Conservation (phyloP, 345 rosid species). For the Orychophragmus violaceus region DNA sequence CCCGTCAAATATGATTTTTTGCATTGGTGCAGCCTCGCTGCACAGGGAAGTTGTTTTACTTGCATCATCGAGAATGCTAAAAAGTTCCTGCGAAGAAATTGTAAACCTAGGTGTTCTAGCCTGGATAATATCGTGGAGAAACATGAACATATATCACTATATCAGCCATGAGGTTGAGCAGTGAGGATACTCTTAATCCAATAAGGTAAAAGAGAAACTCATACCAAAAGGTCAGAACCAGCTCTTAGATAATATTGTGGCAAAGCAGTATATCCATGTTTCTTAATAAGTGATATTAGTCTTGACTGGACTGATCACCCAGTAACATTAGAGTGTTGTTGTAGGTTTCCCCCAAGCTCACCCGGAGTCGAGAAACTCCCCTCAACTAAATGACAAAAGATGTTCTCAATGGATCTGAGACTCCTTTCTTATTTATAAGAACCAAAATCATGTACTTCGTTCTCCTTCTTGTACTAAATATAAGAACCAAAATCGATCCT, state of each 20-base stretch:
- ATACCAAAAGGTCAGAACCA: slow-evolving; percentile 83
- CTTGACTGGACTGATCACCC: slow-evolving; percentile 61
- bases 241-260: slow-evolving; percentile 71
- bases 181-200: not conserved
- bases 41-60: slow-evolving; percentile 83
- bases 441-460: no score
- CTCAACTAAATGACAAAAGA: no score
- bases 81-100: slow-evolving; percentile 66
- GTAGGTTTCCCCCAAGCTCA: no score
- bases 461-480: no score
- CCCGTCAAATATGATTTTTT: slow-evolving; percentile 84
- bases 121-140: slow-evolving; percentile 74
- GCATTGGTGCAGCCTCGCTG: slow-evolving; percentile 64
- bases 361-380: no score
- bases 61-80: slow-evolving; percentile 85
- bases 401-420: no score
- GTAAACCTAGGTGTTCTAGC: slow-evolving; percentile 61
- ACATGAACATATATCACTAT: slow-evolving; percentile 12
- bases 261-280: slow-evolving; percentile 56
- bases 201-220: slow-evolving; percentile 12
- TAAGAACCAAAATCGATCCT: no score
- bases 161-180: slow-evolving; percentile 13
- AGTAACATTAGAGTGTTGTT: no score
- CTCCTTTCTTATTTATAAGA: no score
- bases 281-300: slow-evolving; percentile 54